Conservation (phyloP, 495 filamentous ascomycete genomes). For the Aspergillus baeticus region DNA sequence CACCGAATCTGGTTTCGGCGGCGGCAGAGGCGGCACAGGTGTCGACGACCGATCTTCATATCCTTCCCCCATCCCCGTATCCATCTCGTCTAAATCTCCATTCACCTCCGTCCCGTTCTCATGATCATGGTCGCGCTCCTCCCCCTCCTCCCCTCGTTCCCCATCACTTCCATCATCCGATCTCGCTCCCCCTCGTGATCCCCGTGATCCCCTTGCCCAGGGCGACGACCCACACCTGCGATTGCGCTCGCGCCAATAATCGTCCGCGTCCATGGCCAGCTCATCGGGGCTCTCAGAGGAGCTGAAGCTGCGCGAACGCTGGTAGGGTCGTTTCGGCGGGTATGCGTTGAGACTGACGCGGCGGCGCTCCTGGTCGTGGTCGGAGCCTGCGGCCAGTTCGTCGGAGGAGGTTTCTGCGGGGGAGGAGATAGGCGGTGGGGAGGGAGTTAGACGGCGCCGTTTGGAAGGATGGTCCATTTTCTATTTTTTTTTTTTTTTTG, state of each 20-base stretch:
- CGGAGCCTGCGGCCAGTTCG: constrained; percentile 47
- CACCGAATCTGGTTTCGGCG: constrained; percentile 46
- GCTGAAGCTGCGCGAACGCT: constrained; percentile 28
- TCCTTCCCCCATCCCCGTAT: constrained; percentile 1
- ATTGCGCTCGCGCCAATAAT: constrained; percentile 39
- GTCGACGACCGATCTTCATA: constrained; percentile 31
- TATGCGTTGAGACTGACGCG: constrained; percentile 41
- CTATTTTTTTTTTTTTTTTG: neutral
- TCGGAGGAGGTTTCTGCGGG: constrained; percentile 52
- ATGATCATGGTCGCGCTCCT: neutral
- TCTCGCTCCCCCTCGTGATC: constrained; percentile 4
- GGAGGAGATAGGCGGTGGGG: constrained; percentile 26
- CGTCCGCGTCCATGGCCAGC: constrained; percentile 38
- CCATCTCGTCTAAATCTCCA: constrained; percentile 18
- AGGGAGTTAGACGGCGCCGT: constrained; percentile 51
- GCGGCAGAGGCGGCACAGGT: constrained; percentile 38
- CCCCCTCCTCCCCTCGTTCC: neutral
- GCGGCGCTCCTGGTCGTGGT: constrained; percentile 42
- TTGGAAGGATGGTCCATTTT: constrained; percentile 50
- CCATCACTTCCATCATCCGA: constrained; percentile 10
- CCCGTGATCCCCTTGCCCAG: too few relatives aligned
- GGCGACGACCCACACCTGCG: constrained; percentile 27
- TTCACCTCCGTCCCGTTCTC: constrained; percentile 2
- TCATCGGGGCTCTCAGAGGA: constrained; percentile 49
- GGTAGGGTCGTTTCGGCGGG: constrained; percentile 37